Evolutionary conservation across 768 basidiomycete genomes (phyloP).

Genomic region (Clitopilus passeckerianus): DNA sequence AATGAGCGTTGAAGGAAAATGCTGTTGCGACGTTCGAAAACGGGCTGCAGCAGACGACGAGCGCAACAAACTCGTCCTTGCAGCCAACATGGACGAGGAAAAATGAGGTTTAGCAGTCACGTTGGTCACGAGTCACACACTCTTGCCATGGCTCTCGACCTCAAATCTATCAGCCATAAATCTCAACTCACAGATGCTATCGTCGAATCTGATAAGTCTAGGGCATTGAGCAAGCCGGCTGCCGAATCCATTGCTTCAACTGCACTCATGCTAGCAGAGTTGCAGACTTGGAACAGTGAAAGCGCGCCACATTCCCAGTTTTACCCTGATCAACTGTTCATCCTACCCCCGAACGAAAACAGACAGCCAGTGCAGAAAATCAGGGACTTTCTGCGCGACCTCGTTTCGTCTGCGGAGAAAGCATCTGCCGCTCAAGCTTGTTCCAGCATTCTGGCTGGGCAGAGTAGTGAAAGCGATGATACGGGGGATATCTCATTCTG

Average conservation of each 20-base stretch:
- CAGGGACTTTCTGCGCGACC: conserved; percentile 19
- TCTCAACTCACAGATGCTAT: background rate
- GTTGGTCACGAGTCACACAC: background rate
- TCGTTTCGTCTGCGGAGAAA: conserved; percentile 32
- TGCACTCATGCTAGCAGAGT: conserved; percentile 10
- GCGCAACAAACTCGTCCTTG: background rate
- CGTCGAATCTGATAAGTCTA: background rate
- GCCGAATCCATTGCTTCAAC: conserved; percentile 14
- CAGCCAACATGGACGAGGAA: background rate
- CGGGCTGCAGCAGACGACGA: background rate
- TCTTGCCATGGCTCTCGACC: background rate
- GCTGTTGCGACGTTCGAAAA: background rate
- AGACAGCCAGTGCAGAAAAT: conserved; percentile 1
- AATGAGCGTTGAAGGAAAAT: background rate
- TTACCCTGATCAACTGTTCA: conserved; percentile 12
- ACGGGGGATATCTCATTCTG: conserved; percentile 48
- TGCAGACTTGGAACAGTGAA: conserved; percentile 9
- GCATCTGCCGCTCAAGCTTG: conserved; percentile 34
- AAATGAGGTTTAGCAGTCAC: background rate
- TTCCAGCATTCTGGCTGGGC: conserved; percentile 51
- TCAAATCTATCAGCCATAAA: background rate
- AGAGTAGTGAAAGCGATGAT: conserved; percentile 53
- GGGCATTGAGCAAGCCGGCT: background rate
- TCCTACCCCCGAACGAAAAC: conserved; percentile 10
- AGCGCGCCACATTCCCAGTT: conserved; percentile 6